These are phyloP conservation scores for Pseudocercospora crystallina DNA, from an alignment of 2,329 filamentous ascomycete genomes.

Conservation along the genomic window DNA sequence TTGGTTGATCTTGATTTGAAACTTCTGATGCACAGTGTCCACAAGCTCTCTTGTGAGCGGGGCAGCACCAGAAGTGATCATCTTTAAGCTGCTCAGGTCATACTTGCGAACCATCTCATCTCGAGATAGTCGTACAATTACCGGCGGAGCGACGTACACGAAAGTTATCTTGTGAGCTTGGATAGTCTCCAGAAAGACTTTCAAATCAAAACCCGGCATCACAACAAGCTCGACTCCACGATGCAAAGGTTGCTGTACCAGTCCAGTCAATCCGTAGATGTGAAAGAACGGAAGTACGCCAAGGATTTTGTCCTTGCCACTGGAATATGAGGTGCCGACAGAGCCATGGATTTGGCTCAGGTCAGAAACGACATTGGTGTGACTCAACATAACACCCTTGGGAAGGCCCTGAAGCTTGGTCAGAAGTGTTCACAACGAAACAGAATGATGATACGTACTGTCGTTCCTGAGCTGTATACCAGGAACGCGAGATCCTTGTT, in stretches of 20 bases:
- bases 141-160: conserved; percentile 78
- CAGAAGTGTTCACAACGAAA: no score
- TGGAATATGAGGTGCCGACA: conserved; percentile 47
- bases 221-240: conserved; percentile 66
- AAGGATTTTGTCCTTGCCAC: conserved; percentile 67
- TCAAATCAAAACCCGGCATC: conserved; percentile 77
- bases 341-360: conserved; percentile 51
- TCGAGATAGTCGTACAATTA: conserved; percentile 78
- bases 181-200: conserved; percentile 72
- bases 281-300: conserved; percentile 88
- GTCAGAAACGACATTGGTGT: conserved; percentile 80
- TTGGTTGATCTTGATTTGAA: conserved; percentile 81
- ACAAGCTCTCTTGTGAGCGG: conserved; percentile 80
- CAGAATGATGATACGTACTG: no score
- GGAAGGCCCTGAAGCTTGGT: conserved; percentile 67
- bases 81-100: conserved; percentile 74
- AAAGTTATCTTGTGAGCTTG: conserved; percentile 75
- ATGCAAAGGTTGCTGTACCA: conserved; percentile 68
- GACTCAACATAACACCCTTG: conserved; percentile 86
- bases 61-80: conserved; percentile 86
- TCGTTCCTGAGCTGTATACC: conserved; percentile 88
- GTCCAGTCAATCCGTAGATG: conserved; percentile 77
- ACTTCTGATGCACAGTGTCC: conserved; percentile 68
- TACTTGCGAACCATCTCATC: conserved; percentile 75
- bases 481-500: conserved; percentile 76